Base-by-base conservation (phyloP, 2,329 filamentous ascomycete species). In the Paecilomyces variotii region DNA sequence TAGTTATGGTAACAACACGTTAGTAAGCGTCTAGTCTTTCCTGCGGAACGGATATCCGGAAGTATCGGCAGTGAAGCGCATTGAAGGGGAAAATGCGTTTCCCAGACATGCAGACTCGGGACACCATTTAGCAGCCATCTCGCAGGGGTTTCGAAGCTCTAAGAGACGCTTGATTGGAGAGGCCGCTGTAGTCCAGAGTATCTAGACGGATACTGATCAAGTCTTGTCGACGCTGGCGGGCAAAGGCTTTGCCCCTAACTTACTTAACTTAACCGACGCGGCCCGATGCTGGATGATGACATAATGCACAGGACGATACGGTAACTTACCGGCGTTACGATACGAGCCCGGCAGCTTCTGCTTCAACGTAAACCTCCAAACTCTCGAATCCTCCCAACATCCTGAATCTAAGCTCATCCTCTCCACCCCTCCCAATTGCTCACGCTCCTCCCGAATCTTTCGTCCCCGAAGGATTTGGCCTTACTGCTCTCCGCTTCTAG, bases 391-490 rank as follows among this genome's bases (percentile, higher is more conserved):
- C 57, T 61, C 64, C 62, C 65, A 67, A 66, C 64, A 65, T 64
- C 65, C 60, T 62, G 27, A 53, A 26, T 26, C 45, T 56, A 30
- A n/a, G 30, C 55, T 35, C 53, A 57, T n/a, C 27, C 19, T 35
- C 25, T 28, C 26, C 19, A 32, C 51, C 32, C 51, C 57, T 53
- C 53, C 58, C 64, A 64, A 62, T 67, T 63, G 57, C 61, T 60
- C 56, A 62, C 63, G 62, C 54, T 62, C 60, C 59, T 65, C 65
- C 62, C 61, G 59, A 61, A 60, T 64, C 61, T 57, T 60, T 58
- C 64, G 61, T 35, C 45, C 54, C 28, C 24, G 67, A 69, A 69
- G 70, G 68, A 62, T 63, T 60, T 69, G 61, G 39, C 63, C 63
- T 66, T 64, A 67, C 63, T 62, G 56, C 65, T 59, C 67, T 67